A percentile compares a stretch with the other conserved stretches of the same genome.
Evolutionary conservation across 2,329 filamentous ascomycete genomes (phyloP).

Genomic region (Dothideomycetes sp.): DNA sequence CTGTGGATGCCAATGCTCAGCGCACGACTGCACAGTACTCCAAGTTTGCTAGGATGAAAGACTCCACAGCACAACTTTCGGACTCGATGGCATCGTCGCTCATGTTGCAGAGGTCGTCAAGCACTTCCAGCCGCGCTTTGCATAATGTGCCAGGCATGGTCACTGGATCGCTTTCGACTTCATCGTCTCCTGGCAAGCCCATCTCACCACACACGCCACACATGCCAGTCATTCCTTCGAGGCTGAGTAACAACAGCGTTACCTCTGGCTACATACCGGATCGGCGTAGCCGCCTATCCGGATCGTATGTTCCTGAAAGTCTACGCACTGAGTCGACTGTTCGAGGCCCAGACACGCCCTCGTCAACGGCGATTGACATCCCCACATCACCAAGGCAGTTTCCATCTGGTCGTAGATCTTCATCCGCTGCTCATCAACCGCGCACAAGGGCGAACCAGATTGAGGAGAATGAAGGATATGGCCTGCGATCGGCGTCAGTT

Average conservation of each 20-base stretch:
- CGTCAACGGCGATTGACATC: conserved; percentile 58
- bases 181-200: conserved; percentile 76
- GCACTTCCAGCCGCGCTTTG: conserved; percentile 66
- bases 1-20: conserved; percentile 51
- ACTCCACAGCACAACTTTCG: conserved; percentile 78
- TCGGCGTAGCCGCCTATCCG: conserved; percentile 20
- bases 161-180: conserved; percentile 64
- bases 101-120: conserved; percentile 73
- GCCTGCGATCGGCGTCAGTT: conserved; percentile 58
- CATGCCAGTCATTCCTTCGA: conserved; percentile 84
- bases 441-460: conserved; percentile 34
- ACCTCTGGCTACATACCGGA: conserved; percentile 41
- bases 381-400: conserved; percentile 56
- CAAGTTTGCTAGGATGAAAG: conserved; percentile 80
- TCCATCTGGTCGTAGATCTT: conserved; percentile 49
- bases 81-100: conserved; percentile 90
- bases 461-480: conserved; percentile 55
- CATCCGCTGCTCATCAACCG: conserved; percentile 58
- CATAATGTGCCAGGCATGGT: conserved; percentile 54
- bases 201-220: conserved; percentile 86
- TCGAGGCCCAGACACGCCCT: conserved; percentile 26
- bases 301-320: conserved; percentile 1
- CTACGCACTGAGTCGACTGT: conserved; percentile 2
- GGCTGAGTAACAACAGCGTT: conserved; percentile 85
- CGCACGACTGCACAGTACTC: conserved; percentile 70